Conservation (phyloP, 495 filamentous ascomycete species). For the Filosporella fistucella region DNA sequence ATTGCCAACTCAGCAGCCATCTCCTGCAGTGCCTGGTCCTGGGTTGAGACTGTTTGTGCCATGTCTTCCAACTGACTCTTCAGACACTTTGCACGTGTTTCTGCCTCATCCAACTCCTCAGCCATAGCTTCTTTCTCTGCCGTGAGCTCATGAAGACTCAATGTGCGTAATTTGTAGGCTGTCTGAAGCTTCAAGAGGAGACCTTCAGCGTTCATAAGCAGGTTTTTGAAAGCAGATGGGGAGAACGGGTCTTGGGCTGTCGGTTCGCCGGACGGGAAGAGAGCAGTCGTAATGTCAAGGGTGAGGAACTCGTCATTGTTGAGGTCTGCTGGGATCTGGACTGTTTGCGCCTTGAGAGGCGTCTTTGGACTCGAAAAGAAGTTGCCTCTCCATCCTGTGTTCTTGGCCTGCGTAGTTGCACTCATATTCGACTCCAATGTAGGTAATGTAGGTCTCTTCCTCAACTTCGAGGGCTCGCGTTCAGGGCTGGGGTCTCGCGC, state of each 20-base stretch:
- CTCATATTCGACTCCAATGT: constrained; percentile 34
- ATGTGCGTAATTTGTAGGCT: constrained; percentile 62
- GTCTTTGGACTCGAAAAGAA: constrained; percentile 21
- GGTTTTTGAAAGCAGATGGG: constrained; percentile 63
- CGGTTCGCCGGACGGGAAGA: constrained; percentile 51
- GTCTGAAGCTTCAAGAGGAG: constrained; percentile 61
- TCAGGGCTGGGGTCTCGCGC: constrained; percentile 27
- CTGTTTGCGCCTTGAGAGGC: constrained; percentile 10
- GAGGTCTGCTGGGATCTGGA: constrained; percentile 24
- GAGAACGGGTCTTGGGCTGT: constrained; percentile 46
- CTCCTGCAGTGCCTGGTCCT: constrained; percentile 57
- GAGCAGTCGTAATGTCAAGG: constrained; percentile 57
- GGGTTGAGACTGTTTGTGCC: constrained; percentile 30
- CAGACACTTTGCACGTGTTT: constrained; percentile 58
- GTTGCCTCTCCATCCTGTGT: not conserved
- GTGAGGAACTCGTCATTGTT: constrained; percentile 60
- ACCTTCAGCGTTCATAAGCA: constrained; percentile 63
- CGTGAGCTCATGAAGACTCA: constrained; percentile 52
- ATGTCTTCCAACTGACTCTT: constrained; percentile 75
- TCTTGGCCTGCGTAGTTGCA: constrained; percentile 13
- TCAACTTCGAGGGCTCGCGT: constrained; percentile 27
- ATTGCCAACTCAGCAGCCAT: constrained; percentile 35
- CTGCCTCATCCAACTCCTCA: constrained; percentile 74
- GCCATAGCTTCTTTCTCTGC: constrained; percentile 59
- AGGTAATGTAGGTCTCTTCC: constrained; percentile 28